Conservation (phyloP, 2,329 filamentous ascomycete species). For the Alternaria sp. region DNA sequence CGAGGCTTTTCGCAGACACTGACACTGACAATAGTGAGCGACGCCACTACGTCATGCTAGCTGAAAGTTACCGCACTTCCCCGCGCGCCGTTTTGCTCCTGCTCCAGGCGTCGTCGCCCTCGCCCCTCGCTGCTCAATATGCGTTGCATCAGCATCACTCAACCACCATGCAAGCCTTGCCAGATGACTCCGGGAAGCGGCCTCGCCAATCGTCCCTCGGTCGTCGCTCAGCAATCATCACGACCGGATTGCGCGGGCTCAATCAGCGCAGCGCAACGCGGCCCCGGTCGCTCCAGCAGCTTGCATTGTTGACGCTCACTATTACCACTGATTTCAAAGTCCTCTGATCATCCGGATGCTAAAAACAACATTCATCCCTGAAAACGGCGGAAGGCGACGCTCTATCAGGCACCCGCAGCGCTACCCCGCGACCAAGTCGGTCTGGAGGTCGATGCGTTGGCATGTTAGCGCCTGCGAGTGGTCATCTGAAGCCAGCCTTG, state of each 20-base stretch:
- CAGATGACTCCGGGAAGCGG: constrained; percentile 24
- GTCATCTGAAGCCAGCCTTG: constrained; percentile 45
- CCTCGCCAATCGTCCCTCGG: constrained; percentile 19
- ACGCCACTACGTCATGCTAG: constrained; percentile 13
- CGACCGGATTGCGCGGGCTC: constrained; percentile 27
- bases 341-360: constrained; percentile 36
- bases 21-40: background rate
- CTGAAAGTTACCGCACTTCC: constrained; percentile 6
- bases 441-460: constrained; percentile 48
- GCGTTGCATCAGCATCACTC: constrained; percentile 20
- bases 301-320: constrained; percentile 9
- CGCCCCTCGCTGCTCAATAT: constrained; percentile 2
- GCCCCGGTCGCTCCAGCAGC: background rate
- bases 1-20: background rate
- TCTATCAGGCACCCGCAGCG: constrained; percentile 45
- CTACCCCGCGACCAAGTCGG: constrained; percentile 41
- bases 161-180: constrained; percentile 22
- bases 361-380: constrained; percentile 38
- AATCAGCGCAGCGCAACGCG: constrained; percentile 22
- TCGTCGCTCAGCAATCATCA: constrained; percentile 12
- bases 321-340: constrained; percentile 16
- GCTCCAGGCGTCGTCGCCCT: background rate
- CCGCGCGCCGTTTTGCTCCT: background rate
- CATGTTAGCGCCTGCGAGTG: constrained; percentile 45
- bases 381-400: constrained; percentile 26